Evolutionary conservation across 129 eudicot species (phyloP).

Genomic region (sunflower (Helianthus annuus)): DNA sequence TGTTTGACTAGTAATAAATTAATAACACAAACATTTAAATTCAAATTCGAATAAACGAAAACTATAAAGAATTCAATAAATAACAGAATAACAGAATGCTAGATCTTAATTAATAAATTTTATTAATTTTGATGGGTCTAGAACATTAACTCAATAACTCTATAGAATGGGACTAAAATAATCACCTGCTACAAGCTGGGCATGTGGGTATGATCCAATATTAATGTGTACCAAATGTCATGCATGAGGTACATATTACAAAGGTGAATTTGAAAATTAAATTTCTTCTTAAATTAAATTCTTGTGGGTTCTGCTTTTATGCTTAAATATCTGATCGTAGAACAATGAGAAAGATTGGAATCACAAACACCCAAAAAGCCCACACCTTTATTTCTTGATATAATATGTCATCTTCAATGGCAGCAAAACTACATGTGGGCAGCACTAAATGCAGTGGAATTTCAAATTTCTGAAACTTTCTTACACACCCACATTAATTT

Average conservation of each 20-base stretch:
- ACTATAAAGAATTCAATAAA: neutral
- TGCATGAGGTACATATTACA: slow-evolving; percentile 18
- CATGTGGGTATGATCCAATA: slow-evolving; percentile 24
- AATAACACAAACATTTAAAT: neutral
- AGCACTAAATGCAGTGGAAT: slow-evolving; percentile 34
- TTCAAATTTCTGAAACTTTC: slow-evolving; percentile 28
- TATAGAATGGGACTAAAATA: slow-evolving; percentile 11
- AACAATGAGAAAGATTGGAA: slow-evolving; percentile 10
- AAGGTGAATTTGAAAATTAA: slow-evolving; percentile 2
- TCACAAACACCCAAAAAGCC: slow-evolving; percentile 20
- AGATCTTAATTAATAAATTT: neutral
- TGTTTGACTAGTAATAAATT: neutral
- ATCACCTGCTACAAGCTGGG: slow-evolving; percentile 25
- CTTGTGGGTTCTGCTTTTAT: slow-evolving; percentile 15
- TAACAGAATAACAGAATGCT: neutral
- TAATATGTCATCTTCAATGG: slow-evolving; percentile 41
- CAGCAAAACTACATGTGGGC: slow-evolving; percentile 43
- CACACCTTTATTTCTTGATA: slow-evolving; percentile 29
- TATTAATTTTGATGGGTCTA: neutral
- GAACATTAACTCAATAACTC: neutral
- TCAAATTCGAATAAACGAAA: neutral
- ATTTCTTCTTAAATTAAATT: slow-evolving; percentile 16
- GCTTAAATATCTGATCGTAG: slow-evolving; percentile 19
- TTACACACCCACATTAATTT: slow-evolving; percentile 27
- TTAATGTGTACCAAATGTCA: slow-evolving; percentile 12